Evolutionary conservation across 179 eudicot genomes (phyloP).

Genomic region (Beta macrorhiza): DNA sequence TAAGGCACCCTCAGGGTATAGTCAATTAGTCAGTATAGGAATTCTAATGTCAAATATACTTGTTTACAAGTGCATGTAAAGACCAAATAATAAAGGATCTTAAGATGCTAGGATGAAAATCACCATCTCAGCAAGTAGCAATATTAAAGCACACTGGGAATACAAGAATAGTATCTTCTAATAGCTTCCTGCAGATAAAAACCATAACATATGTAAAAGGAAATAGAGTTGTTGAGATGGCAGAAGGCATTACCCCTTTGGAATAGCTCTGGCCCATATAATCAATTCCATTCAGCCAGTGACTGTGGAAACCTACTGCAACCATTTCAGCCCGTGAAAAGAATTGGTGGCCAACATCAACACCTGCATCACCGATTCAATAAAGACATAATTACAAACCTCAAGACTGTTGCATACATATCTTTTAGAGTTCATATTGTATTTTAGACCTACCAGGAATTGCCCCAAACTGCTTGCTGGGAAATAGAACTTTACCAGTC

Average conservation of each 20-base stretch:
- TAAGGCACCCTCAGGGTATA: neutral
- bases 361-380: slow-evolving; percentile 60
- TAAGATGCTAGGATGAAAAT: neutral
- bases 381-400: too few species aligned
- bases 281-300: slow-evolving; percentile 91
- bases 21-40: neutral
- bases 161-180: neutral
- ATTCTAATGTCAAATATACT: neutral
- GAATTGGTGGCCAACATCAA: slow-evolving; percentile 96
- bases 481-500: slow-evolving; percentile 33
- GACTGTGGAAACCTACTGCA: slow-evolving; percentile 76
- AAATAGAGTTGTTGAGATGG: neutral
- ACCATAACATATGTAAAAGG: neutral
- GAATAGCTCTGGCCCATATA: slow-evolving; percentile 49
- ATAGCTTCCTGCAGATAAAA: neutral
- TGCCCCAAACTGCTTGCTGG: slow-evolving; percentile 43
- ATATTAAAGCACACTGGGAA: neutral
- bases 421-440: neutral
- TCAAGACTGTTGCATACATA: neutral
- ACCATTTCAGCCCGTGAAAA: slow-evolving; percentile 98
- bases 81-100: neutral
- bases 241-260: slow-evolving; percentile 37
- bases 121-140: neutral
- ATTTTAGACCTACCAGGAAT: slow-evolving; percentile 41
- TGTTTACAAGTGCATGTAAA: neutral